Base-by-base conservation (phyloP, 2,329 filamentous ascomycete species). In the Kalmusia sp. region DNA sequence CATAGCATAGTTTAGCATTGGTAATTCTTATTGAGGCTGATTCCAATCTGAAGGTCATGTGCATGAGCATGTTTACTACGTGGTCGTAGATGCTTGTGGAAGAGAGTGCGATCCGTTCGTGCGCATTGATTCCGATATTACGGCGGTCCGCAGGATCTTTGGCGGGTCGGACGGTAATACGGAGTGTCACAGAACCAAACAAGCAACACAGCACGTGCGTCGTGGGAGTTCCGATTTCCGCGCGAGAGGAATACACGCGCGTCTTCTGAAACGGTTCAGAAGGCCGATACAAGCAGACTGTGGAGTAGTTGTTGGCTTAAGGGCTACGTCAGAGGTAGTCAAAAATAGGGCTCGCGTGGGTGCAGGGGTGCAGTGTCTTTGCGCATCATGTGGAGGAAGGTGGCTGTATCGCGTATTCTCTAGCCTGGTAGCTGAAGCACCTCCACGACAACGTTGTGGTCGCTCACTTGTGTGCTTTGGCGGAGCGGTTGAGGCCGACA, bases 1-100 rank as follows among this genome's bases (percentile, higher is more conserved):
- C 41, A 46, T 46, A 19, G 52, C 45, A 50, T 54, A 54, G 39
- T 37, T 35, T 40, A 46, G 46, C 41, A 50, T 43, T 38, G 27
- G 14, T 27, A 40, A 35, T 28, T 45, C 15, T n/a, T 28, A 49
- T 45, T 19, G 24, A 41, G 35, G 30, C 25, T 33, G 43, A 54
- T 54, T 49, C 35, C 49, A 38, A 34, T 46, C 48, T 34, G 8
- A 34, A 22, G 17, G n/a, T 35, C 14, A 7, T 38, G n/a, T 4
- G 31, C 25, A 12, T 22, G 6, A 7, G 7, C 6, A 7, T 44
- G 27, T n/a, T n/a, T n/a, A n/a, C n/a, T n/a, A n/a, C n/a, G n/a
- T n/a, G n/a, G n/a, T n/a, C n/a, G n/a, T n/a, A n/a, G n/a, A 28
- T 33, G 7, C 6, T n/a, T 43, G 39, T 22, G 39, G 21, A 12